Conservation (phyloP, 1,284 basidiomycete species). For the Ganoderma resinaceum region DNA sequence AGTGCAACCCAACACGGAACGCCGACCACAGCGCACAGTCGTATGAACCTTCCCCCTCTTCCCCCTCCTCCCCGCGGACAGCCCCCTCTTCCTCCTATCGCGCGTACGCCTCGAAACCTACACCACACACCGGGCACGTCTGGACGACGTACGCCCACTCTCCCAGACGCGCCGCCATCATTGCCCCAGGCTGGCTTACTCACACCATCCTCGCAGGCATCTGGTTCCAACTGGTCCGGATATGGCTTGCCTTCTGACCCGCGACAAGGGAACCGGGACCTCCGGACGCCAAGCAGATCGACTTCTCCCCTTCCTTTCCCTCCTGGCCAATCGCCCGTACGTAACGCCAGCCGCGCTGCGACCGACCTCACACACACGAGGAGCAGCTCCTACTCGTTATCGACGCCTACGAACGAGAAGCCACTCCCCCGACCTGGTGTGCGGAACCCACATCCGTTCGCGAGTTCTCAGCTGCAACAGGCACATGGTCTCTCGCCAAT, state of each 20-base stretch:
- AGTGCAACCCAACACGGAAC: constrained; percentile 41
- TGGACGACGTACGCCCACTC: constrained; percentile 65
- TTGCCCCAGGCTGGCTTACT: constrained; percentile 59
- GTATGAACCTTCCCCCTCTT: constrained; percentile 64
- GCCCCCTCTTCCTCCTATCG: constrained; percentile 59
- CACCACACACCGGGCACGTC: constrained; percentile 35
- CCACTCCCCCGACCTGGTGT: constrained; percentile 46
- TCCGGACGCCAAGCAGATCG: constrained; percentile 50
- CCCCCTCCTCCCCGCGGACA: constrained; percentile 71
- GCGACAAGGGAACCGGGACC: constrained; percentile 53
- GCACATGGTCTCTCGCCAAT: constrained; percentile 68
- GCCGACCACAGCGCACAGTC: constrained; percentile 43
- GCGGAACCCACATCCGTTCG: constrained; percentile 40
- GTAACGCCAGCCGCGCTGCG: constrained; percentile 38
- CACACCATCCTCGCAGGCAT: constrained; percentile 49
- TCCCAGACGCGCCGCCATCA: constrained; percentile 57
- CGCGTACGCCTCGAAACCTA: constrained; percentile 36
- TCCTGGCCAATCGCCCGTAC: constrained; percentile 43
- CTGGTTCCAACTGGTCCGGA: constrained; percentile 51
- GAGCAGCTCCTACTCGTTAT: constrained; percentile 51
- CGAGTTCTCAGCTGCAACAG: constrained; percentile 37
- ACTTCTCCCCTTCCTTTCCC: constrained; percentile 64
- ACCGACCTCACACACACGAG: constrained; percentile 36
- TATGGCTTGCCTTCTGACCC: constrained; percentile 69
- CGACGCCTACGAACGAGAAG: constrained; percentile 37